Evolutionary conservation across 441 rosid species (phyloP).

Genomic region (Populus hybrid): DNA sequence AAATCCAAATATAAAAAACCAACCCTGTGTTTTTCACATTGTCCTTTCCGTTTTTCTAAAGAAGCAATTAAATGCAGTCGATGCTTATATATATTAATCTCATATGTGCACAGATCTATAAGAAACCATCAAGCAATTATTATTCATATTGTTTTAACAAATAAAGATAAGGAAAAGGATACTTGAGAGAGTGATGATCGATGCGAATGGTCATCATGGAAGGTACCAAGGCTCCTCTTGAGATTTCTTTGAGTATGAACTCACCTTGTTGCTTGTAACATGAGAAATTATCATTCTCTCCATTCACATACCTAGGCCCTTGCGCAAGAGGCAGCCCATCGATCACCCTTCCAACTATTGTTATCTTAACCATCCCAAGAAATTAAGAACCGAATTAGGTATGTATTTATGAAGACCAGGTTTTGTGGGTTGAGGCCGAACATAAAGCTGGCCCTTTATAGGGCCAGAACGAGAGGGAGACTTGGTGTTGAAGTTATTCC

Average conservation of each 20-base stretch:
- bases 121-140: neutral
- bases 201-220: slow-evolving; percentile 41
- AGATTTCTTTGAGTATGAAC: slow-evolving; percentile 44
- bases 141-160: too few species aligned
- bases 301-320: slow-evolving; percentile 29
- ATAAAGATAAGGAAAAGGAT: slow-evolving; percentile 18
- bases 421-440: neutral
- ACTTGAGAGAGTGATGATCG: slow-evolving; percentile 56
- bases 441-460: too few species aligned
- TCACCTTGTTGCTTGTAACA: slow-evolving; percentile 51
- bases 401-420: too few species aligned
- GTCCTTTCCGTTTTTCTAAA: neutral
- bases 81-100: neutral
- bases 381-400: neutral
- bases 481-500: slow-evolving; percentile 6
- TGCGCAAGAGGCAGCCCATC: slow-evolving; percentile 55
- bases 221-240: slow-evolving; percentile 35
- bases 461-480: too few species aligned
- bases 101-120: neutral
- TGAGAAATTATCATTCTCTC: slow-evolving; percentile 25
- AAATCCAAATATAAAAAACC: neutral
- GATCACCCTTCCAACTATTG: slow-evolving; percentile 49
- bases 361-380: slow-evolving; percentile 39
- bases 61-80: neutral
- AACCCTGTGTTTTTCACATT: neutral